phyloP scores from a whole-genome alignment of 257 asterid species.

The Phtheirospermum japonicum region DNA sequence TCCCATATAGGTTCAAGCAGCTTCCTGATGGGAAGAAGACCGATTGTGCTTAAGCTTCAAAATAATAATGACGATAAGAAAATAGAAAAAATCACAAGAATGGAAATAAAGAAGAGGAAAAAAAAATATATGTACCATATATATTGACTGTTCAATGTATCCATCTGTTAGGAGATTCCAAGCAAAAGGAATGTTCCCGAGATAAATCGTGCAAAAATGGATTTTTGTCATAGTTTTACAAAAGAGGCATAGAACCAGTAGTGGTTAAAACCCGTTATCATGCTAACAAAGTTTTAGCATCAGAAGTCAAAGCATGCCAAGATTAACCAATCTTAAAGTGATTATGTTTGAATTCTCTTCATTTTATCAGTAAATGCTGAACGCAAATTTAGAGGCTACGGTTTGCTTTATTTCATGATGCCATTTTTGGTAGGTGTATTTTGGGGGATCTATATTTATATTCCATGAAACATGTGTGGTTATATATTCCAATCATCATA shows the following conservation, averaged over 20 bases:
- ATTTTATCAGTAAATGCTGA: background rate
- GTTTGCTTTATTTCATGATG: background rate
- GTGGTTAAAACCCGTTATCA: background rate
- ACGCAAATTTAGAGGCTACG: background rate
- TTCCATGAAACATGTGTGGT: background rate
- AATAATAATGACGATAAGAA: constrained; percentile 11
- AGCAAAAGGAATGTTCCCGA: constrained; percentile 90
- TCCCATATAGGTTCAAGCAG: constrained; percentile 96
- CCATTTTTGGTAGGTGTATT: background rate
- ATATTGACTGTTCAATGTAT: constrained; percentile 70
- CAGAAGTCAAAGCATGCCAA: background rate
- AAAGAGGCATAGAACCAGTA: background rate
- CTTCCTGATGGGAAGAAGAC: constrained; percentile 82
- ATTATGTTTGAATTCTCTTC: background rate
- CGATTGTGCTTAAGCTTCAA: constrained; percentile 75
- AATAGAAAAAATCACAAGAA: background rate
- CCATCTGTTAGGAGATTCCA: constrained; percentile 97
- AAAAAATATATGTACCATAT: constrained; percentile 58
- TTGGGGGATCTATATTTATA: background rate
- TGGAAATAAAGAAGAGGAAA: background rate
- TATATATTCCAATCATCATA: too few species aligned
- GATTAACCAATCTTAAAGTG: background rate
- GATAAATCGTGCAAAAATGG: constrained; percentile 25
- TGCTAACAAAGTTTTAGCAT: background rate
- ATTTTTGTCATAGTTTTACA: background rate